A percentile compares a stretch with the other conserved stretches of the same genome.
These are phyloP conservation scores for Elsinoe arachidis DNA, from an alignment of 2,329 filamentous ascomycete genomes.

Conservation along the genomic window DNA sequence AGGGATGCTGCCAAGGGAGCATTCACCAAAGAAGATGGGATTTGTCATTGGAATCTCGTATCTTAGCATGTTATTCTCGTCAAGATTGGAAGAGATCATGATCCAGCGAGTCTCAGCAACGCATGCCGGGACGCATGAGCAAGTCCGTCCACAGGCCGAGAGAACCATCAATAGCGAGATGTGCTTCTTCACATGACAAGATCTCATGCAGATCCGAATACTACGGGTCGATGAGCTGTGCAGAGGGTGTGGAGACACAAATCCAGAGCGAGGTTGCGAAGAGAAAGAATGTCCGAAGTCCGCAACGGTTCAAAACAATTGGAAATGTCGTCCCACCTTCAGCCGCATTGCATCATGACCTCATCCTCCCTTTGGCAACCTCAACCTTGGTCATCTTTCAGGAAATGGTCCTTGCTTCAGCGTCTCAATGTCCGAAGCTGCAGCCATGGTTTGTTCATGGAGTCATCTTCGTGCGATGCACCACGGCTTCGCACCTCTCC, in stretches of 20 bases:
- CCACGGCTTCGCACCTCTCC: background rate
- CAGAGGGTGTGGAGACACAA: background rate
- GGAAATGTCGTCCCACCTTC: background rate
- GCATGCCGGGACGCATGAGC: too few species aligned
- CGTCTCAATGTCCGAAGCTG: conserved; percentile 6
- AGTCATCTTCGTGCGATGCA: background rate
- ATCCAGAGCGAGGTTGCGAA: background rate
- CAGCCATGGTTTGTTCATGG: background rate
- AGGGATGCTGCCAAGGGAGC: too few species aligned
- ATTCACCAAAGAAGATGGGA: too few species aligned
- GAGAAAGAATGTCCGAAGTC: background rate
- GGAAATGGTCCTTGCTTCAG: conserved; percentile 9
- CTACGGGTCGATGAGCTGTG: background rate
- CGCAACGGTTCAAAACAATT: background rate
- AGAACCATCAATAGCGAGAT: too few species aligned
- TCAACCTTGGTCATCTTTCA: conserved; percentile 5
- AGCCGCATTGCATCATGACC: conserved; percentile 8
- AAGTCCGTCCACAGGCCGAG: too few species aligned
- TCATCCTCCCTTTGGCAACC: background rate
- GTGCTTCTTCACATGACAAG: too few species aligned
- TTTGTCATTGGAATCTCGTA: too few species aligned
- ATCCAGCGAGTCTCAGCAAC: too few species aligned
- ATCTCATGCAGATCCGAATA: background rate
- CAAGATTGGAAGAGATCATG: too few species aligned
- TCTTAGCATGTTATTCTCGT: too few species aligned